Evolutionary conservation across 169 alveolate genomes (phyloP).

Genomic region (Plasmodium inui): DNA sequence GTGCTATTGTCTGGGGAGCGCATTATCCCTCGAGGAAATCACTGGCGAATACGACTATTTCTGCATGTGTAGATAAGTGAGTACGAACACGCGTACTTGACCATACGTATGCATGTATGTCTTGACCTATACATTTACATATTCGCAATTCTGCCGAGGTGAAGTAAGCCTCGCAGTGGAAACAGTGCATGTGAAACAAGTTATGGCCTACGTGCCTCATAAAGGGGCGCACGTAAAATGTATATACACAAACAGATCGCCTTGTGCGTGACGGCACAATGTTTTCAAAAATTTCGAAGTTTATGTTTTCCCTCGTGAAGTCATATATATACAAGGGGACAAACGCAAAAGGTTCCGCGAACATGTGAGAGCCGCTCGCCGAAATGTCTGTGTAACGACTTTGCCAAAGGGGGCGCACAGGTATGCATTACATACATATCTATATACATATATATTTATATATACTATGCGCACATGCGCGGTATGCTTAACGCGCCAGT

Average conservation of each 20-base stretch:
- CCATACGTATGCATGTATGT: neutral
- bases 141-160: neutral
- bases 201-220: neutral
- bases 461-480: neutral
- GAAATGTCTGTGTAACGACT: neutral
- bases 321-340: neutral
- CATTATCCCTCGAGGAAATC: neutral
- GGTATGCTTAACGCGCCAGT: neutral
- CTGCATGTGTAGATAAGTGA: neutral
- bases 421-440: neutral
- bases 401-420: neutral
- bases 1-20: neutral
- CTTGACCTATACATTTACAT: neutral
- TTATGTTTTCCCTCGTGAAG: neutral
- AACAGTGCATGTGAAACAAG: neutral
- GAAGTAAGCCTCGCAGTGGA: neutral
- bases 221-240: neutral
- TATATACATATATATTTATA: no score
- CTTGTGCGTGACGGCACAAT: neutral
- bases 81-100: neutral
- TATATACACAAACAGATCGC: neutral
- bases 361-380: neutral
- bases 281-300: neutral
- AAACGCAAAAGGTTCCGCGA: neutral
- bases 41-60: neutral